phyloP scores from a whole-genome alignment of 2,329 filamentous ascomycete genomes.

The Trichoderma aggressivum region DNA sequence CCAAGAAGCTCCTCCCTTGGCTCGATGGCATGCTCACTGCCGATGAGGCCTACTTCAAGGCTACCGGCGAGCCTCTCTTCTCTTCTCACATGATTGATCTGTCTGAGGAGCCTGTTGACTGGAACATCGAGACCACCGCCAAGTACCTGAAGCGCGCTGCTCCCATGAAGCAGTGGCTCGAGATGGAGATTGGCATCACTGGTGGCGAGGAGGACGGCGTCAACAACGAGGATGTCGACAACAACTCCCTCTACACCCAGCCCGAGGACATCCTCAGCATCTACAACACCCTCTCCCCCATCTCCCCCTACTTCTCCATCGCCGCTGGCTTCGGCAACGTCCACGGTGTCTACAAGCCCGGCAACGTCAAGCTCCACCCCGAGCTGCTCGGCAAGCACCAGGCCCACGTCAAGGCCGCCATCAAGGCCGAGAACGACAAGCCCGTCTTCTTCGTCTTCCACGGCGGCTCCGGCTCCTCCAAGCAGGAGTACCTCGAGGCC shows the following conservation, averaged over 20 bases:
- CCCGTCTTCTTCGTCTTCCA: constrained; percentile 99
- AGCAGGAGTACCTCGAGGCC: constrained; percentile 85
- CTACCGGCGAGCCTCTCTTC: constrained; percentile 88
- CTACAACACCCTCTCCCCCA: constrained; percentile 77
- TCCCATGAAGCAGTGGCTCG: constrained; percentile 97
- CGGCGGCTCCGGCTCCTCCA: constrained; percentile 87
- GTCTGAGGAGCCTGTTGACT: constrained; percentile 84
- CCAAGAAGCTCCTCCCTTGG: constrained; percentile 99
- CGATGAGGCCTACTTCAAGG: constrained; percentile 94
- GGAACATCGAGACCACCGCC: constrained; percentile 88
- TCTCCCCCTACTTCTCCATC: constrained; percentile 96
- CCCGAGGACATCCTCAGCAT: constrained; percentile 93
- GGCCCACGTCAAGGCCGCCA: constrained; percentile 80
- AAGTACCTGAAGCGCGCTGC: constrained; percentile 91
- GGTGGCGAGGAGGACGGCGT: constrained; percentile 97
- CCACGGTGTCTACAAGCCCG: constrained; percentile 98
- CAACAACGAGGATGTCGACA: constrained; percentile 97
- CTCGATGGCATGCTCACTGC: constrained; percentile 92
- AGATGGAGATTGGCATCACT: constrained; percentile 89
- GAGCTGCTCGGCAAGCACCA: constrained; percentile 98
- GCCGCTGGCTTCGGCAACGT: constrained; percentile 98
- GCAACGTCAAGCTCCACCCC: constrained; percentile 95
- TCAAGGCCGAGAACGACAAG: constrained; percentile 70
- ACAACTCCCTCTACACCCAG: constrained; percentile 96
- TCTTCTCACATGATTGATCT: constrained; percentile 98